Evolutionary conservation across 1,139 yeast genomes (phyloP), one percentile per base, ranked within the genome.

Genomic region (Zygosaccharomyces pseudobailii): DNA sequence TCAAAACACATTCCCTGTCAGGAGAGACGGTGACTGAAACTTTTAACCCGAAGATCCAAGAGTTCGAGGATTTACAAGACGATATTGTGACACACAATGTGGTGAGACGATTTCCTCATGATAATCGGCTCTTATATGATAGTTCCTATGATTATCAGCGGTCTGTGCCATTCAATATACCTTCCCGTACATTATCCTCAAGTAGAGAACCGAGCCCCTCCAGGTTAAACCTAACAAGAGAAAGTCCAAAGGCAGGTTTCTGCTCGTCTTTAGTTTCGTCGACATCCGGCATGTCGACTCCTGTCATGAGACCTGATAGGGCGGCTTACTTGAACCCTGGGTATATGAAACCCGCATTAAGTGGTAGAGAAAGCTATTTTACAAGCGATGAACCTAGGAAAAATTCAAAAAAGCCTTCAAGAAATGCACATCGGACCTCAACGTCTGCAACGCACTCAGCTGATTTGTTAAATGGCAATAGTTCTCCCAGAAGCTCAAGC

Each of bases 11-110:
- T 44, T 48, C 59, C 3, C 38, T 65, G 9, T 42, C 43, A 13
- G 68, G 69, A 8, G 59, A 56, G 5, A 24, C 50, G 5, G 45
- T 59, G 13, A 55, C 48, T 8, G 65, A 63, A 37, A 48, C 43
- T 19, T 63, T 48, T 43, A 59, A 62, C 46, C 49, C 53, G 5
- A 17, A 39, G 5, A 59, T 45, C 22, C 37, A 51, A 17, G 48
- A 51, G 28, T 63, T 63, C 45, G 65, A 63, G 45, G 56, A 51
- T 22, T 43, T 48, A n/a, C 33, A 38, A 17, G 44, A 33, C 4
- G 39, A 30, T 5, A 32, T 30, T 5, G 20, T 8, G 9, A 25
- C 56, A 4, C 55, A 52, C 22, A 55, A 55, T 38, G 28, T 47
- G 3, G 39, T 54, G 20, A 25, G 37, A n/a, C 23, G 39, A 27